phyloP scores from a whole-genome alignment of 148 eudicot genomes.

The Rhododendron mucronatum region DNA sequence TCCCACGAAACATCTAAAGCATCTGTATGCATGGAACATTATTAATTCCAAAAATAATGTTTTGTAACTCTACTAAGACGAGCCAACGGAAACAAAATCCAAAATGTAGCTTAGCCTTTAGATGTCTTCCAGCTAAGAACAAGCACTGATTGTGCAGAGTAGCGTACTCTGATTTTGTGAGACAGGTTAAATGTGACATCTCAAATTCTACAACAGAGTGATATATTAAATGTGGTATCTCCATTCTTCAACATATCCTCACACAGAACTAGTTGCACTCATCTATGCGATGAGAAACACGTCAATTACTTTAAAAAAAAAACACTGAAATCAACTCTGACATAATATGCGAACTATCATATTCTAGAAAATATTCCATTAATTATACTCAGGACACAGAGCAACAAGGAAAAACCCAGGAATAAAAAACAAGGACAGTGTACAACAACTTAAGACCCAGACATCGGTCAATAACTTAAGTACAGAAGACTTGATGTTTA shows the following conservation, averaged over 20 bases:
- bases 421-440: neutral
- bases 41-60: neutral
- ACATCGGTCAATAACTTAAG: neutral
- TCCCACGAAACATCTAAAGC: neutral
- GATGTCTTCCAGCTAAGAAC: neutral
- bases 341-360: neutral
- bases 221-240: neutral
- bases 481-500: neutral
- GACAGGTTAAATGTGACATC: neutral
- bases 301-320: neutral
- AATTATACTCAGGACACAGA: neutral
- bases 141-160: neutral
- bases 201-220: neutral
- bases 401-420: neutral
- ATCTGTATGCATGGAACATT: neutral
- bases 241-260: neutral
- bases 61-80: neutral
- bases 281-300: neutral
- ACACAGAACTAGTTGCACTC: neutral
- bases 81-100: neutral
- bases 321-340: neutral
- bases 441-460: neutral
- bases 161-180: neutral
- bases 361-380: neutral
- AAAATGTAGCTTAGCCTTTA: neutral